These are phyloP conservation scores for Echinosophora koreensis DNA, from an alignment of 306 rosid species.

Conservation along the genomic window DNA sequence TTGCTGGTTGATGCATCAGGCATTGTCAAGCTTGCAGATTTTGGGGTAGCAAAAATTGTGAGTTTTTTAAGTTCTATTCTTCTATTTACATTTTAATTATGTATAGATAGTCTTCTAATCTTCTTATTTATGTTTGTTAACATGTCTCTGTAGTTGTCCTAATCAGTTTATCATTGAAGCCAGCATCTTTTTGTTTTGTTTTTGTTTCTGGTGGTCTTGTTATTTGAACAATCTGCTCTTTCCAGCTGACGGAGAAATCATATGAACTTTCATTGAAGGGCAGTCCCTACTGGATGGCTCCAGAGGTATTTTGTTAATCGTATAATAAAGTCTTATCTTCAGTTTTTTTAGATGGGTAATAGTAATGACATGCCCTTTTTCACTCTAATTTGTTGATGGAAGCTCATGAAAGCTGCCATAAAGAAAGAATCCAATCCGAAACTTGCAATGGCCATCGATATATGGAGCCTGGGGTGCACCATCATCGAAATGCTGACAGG, in stretches of 20 bases:
- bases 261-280: conserved; percentile 89
- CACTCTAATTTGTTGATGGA: conserved; percentile 45
- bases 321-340: conserved; percentile 15
- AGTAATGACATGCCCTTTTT: conserved; percentile 26
- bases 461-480: conserved; percentile 98
- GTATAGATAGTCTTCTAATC: not conserved
- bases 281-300: conserved; percentile 99
- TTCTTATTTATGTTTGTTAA: conserved; percentile 28
- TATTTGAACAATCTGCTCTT: conserved; percentile 43
- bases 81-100: conserved; percentile 37
- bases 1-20: conserved; percentile 86
- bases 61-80: conserved; percentile 52
- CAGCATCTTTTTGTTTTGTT: conserved; percentile 2
- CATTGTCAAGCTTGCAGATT: conserved; percentile 93
- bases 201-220: conserved; percentile 32
- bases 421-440: conserved; percentile 69
- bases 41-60: conserved; percentile 94
- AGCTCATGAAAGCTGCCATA: conserved; percentile 90
- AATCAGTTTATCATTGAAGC: conserved; percentile 25
- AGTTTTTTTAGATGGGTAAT: conserved; percentile 27
- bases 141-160: conserved; percentile 7
- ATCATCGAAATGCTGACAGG: conserved; percentile 93
- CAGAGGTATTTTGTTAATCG: conserved; percentile 74
- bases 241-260: conserved; percentile 81
- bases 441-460: conserved; percentile 87